A percentile compares a stretch with the other conserved stretches of the same genome.
These are phyloP conservation scores for Raddia guianensis DNA, from an alignment of 176 grass and related monocot species.

Conservation along the genomic window DNA sequence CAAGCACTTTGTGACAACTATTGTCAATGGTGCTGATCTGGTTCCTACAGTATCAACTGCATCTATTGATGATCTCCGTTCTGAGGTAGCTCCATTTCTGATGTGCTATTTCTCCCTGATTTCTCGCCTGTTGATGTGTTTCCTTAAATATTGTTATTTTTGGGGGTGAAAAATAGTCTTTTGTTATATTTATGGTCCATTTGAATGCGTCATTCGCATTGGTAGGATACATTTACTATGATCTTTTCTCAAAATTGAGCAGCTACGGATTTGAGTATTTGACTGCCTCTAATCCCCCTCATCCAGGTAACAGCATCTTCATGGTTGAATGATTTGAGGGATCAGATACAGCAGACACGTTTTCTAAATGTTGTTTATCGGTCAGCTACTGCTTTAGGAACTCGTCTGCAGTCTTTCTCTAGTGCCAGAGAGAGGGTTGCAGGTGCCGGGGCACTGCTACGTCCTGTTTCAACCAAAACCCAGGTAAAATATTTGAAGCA, in stretches of 20 bases:
- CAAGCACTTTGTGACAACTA: slow-evolving; percentile 85
- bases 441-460: slow-evolving; percentile 79
- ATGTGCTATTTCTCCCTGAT: slow-evolving; percentile 30
- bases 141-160: slow-evolving; percentile 9
- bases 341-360: slow-evolving; percentile 91
- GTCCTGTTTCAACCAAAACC: slow-evolving; percentile 89
- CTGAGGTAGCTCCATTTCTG: slow-evolving; percentile 64
- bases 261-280: slow-evolving; percentile 29
- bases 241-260: not conserved
- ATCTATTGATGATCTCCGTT: slow-evolving; percentile 94
- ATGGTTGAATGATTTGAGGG: slow-evolving; percentile 98
- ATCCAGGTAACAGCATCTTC: slow-evolving; percentile 95
- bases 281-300: slow-evolving; percentile 24
- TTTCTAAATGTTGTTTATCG: slow-evolving; percentile 95
- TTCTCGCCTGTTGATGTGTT: slow-evolving; percentile 4
- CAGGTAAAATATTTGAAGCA: slow-evolving; percentile 63
- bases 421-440: slow-evolving; percentile 88
- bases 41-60: slow-evolving; percentile 97
- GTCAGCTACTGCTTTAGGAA: slow-evolving; percentile 92
- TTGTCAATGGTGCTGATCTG: slow-evolving; percentile 91
- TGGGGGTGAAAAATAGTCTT: not conserved
- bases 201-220: slow-evolving; percentile 5
- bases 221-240: slow-evolving; percentile 13
- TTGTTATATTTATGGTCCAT: slow-evolving; percentile 15
- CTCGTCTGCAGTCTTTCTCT: slow-evolving; percentile 77